Base-by-base conservation (phyloP, 768 basidiomycete species). In the Erythrobasidium yunnanense region DNA sequence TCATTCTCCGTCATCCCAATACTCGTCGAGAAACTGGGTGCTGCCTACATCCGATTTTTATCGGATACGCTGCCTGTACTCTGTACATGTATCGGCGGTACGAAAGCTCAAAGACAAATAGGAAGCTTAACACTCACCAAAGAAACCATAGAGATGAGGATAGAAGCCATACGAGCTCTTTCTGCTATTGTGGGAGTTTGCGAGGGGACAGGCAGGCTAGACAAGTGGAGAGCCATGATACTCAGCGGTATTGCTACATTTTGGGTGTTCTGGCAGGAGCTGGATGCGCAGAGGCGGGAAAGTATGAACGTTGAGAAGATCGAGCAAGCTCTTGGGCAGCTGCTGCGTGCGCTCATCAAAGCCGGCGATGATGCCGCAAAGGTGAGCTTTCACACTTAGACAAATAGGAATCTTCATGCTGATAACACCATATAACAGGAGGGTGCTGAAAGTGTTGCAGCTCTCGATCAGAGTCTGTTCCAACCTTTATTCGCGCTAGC, bases 161-260 rank as follows among this genome's bases (percentile, higher is more conserved):
- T 30, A 8, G 46, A 29, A 25, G 60, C 60, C 3, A 15, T 27
- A 5, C 15, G 30, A 15, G 60, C 60, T 17, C 46, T 63, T 18
- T 7, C 3, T 1, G 60, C 46, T 27, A 32, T 50, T 33, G 33
- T 63, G 15, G 20, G 32, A 23, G 29, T 63, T 2, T 49, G 46
- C 23, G 46, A n/a, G 20, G 60, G 32, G 6, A 49, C 49, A 38
- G 25, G 35, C 47, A 49, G 60, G 35, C 22, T 53, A 17, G 51
- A 35, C n/a, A 65, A 60, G 30, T 68, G 67, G 67, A 63, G 67
- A 27, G 55, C 22, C 4, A 35, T 65, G 63, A 29, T 65, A 7
- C 23, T 68, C 15, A 54, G 32, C 25, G 54, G 47, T 22, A 20
- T 68, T 5, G 63, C 29, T 1, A 68, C 34, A 18, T 53, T 58